Evolutionary conservation across 129 eudicot genomes (phyloP), one percentile per base, ranked within the genome.

Genomic region (Centrapalus pauciflorus): DNA sequence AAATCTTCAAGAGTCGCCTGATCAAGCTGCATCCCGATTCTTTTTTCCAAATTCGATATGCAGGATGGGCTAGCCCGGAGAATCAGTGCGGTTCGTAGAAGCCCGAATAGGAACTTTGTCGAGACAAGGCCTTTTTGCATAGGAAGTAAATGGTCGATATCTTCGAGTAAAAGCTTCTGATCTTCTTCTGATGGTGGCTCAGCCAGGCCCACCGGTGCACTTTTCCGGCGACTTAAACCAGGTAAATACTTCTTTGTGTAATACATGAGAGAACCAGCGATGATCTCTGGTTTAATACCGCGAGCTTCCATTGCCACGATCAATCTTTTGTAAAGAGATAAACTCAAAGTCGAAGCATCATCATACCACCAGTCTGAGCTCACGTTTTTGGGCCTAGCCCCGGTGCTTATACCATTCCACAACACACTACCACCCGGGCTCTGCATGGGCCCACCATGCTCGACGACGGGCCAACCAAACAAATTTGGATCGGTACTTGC

Each of bases 281-380:
- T 71, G 1, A 86, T 79, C 57, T 93, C 98, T 56, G 74, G 87
- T 45, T 77, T 93, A 14, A 86, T 83, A 5, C 96, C 98, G 21
- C 89, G 85, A 19, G 88, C 76, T 76, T 88, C 89, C 89, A 93
- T 86, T 11, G 85, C 86, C 10, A 84, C 64, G 55, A 86, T 80
- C 70, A 93, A 74, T 64, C 92, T 82, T 68, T 93, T 86, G 76
- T 79, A 93, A 41, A 89, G 78, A 43, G 87, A 81, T 26, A 93
- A 78, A 64, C 87, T 80, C 28, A 93, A 69, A 63, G 84, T 77
- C 16, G 95, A 84, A 8, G 80, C 85, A 60, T 93, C 98, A 11
- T 93, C 95, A 45, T 83, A 93, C 98, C 98, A 93, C 98, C 98
- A 93, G 82, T 93, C 98, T 0, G 95, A 80, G 55, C 87, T 84